Evolutionary conservation across 2,329 filamentous ascomycete species (phyloP).

Genomic region (Verticillium nubilum): DNA sequence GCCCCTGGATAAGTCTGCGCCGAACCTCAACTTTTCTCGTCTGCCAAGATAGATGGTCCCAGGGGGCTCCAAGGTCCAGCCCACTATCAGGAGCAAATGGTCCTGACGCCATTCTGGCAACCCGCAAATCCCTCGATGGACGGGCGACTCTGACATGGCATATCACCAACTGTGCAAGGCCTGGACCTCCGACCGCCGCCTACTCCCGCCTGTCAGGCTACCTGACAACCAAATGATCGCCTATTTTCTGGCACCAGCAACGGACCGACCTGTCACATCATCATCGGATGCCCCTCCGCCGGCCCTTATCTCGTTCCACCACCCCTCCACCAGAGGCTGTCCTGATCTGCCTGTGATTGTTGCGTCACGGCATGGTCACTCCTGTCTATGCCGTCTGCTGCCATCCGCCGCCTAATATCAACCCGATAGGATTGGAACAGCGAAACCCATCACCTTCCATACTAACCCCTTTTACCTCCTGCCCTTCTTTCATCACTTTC

Average conservation of each 20-base stretch:
- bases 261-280: neutral
- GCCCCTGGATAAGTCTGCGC: neutral
- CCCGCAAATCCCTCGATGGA: constrained; percentile 2
- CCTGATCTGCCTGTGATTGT: neutral
- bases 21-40: neutral
- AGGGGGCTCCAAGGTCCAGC: neutral
- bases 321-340: neutral
- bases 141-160: neutral
- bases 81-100: constrained; percentile 1
- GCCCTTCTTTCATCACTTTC: neutral
- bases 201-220: neutral
- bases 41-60: neutral
- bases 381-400: neutral
- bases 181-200: neutral
- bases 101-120: neutral
- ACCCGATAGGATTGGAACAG: neutral
- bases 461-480: neutral
- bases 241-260: neutral
- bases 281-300: neutral
- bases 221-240: neutral
- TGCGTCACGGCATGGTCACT: neutral
- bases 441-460: neutral
- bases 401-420: neutral
- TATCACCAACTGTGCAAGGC: neutral
- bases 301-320: neutral